Base-by-base conservation (phyloP, 1,284 basidiomycete genomes). In the Heterobasidion parviporum region DNA sequence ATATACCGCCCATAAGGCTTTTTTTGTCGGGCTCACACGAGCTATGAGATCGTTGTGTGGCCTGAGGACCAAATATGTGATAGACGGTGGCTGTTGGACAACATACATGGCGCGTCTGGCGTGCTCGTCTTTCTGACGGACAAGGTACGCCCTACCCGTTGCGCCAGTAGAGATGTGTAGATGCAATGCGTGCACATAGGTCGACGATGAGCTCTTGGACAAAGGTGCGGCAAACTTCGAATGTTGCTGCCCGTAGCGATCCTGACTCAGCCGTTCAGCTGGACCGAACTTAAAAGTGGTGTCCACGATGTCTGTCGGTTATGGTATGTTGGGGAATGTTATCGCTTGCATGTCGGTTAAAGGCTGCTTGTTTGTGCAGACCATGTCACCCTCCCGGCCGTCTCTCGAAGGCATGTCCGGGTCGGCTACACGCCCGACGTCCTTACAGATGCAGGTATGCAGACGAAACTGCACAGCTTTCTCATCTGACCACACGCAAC, bases 371-470 rank as follows among this genome's bases (percentile, higher is more conserved):
- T 8, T 52, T 52, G 49, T 59, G 33, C 57, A 92, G 95, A 98
- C 61, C 96, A 98, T 64, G 80, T 94, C 52, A 82, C 89, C 59
- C 71, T 90, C 0, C 66, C 73, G 8, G 80, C 81, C 15, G 71
- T 87, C n/a, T 78, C 82, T n/a, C 72, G 77, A 61, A 79, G 83
- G 15, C 76, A 79, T 1, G 78, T 98, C 58, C 82, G 80, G 51
- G 70, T 98, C 10, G 96, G 96, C 5, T 93, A 94, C 70, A 98
- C 94, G 0, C 94, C 94, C 0, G 88, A 92, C 56, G 87, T 97
- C 3, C 78, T 97, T 18, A 94, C 89, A 10, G 87, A 91, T 64
- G 91, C 94, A 57, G 92, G 93, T 82, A 65, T 56, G 74, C 61
- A 14, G 1, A 6, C 47, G 3, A 26, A 26, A 26, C 26, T 26